These are phyloP conservation scores for Colletotrichum acutatum DNA, from an alignment of 2,329 filamentous ascomycete species.

Conservation along the genomic window DNA sequence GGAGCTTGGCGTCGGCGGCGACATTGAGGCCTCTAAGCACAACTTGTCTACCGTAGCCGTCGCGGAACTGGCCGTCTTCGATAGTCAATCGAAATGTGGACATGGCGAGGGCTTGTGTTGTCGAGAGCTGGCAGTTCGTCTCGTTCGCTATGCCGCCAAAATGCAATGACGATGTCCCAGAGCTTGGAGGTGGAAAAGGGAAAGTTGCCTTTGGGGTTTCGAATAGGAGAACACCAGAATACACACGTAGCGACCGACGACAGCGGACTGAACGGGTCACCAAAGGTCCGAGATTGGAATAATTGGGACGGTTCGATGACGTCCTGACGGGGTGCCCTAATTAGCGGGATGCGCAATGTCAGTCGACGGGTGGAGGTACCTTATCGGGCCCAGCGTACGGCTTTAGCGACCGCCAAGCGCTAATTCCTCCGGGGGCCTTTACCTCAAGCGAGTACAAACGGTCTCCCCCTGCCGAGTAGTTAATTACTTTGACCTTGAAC, in stretches of 20 bases:
- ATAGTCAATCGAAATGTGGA: slow-evolving; percentile 81
- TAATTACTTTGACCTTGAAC: background rate
- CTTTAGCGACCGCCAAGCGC: slow-evolving; percentile 30
- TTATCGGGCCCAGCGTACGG: slow-evolving; percentile 14
- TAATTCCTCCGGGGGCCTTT: slow-evolving; percentile 10
- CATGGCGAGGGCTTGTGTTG: slow-evolving; percentile 61
- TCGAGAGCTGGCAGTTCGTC: background rate
- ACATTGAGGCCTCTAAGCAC: slow-evolving; percentile 94
- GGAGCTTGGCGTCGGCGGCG: slow-evolving; percentile 90
- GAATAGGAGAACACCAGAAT: slow-evolving; percentile 21
- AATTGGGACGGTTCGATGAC: slow-evolving; percentile 34
- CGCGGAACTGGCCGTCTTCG: slow-evolving; percentile 86
- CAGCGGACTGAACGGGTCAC: slow-evolving; percentile 28
- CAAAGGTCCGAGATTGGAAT: slow-evolving; percentile 31
- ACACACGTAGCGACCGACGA: background rate
- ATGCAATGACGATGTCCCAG: background rate
- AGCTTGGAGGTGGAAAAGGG: background rate
- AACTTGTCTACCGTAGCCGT: slow-evolving; percentile 83
- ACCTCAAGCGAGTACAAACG: background rate
- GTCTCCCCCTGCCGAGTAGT: background rate
- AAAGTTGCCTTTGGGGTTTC: background rate
- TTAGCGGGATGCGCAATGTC: slow-evolving; percentile 21
- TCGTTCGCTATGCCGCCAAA: background rate
- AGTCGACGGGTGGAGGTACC: slow-evolving; percentile 7
- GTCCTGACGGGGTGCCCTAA: slow-evolving; percentile 26